Percentiles rank a stretch among this genome's conserved stretches.
phyloP scores from a whole-genome alignment of 768 basidiomycete genomes.

The Boletus insuetus region DNA sequence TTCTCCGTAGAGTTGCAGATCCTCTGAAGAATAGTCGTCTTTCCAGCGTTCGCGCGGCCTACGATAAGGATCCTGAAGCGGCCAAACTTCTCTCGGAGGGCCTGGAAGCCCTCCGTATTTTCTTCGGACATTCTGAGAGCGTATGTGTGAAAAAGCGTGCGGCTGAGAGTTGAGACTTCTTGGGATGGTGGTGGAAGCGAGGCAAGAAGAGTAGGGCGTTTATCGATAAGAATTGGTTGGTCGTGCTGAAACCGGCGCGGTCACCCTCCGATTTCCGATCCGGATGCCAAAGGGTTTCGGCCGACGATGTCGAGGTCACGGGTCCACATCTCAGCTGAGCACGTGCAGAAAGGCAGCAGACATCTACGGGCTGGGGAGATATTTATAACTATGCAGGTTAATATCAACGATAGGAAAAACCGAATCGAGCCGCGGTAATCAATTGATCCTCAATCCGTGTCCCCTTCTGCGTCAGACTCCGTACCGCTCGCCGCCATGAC shows the following conservation, averaged over 20 bases:
- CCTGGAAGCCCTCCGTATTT: background rate
- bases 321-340: too few relatives aligned
- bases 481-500: background rate
- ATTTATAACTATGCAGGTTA: background rate
- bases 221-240: too few relatives aligned
- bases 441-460: background rate
- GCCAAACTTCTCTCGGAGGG: background rate
- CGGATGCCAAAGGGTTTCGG: too few relatives aligned
- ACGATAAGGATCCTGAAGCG: background rate
- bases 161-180: background rate
- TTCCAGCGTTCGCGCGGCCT: constrained; percentile 2
- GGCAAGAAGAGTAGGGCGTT: too few relatives aligned
- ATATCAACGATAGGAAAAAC: background rate
- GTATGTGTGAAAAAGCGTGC: too few relatives aligned
- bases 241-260: too few relatives aligned
- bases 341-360: too few relatives aligned
- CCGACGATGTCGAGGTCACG: too few relatives aligned
- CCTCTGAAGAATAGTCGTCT: constrained; percentile 1
- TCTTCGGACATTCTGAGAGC: background rate
- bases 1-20: constrained; percentile 4
- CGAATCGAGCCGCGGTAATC: too few relatives aligned
- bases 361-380: too few relatives aligned
- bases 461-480: constrained; percentile 7
- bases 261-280: too few relatives aligned
- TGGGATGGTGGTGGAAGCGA: background rate